Percentiles rank a stretch among this genome's conserved stretches.
Evolutionary conservation across 2,329 filamentous ascomycete genomes (phyloP).

Genomic region (Trichophyton schoenleinii): DNA sequence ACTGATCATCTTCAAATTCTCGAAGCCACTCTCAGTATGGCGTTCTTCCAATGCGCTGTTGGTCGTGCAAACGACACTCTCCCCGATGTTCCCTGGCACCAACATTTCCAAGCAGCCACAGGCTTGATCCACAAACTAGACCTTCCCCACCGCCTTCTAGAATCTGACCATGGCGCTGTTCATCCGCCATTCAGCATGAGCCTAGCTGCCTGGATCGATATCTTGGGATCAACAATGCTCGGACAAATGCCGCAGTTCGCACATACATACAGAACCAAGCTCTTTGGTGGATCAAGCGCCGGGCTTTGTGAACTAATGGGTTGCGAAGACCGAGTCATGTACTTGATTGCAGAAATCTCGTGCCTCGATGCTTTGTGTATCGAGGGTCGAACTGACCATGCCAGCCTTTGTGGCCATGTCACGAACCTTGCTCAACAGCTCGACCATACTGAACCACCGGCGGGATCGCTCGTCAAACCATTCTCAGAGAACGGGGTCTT

Average conservation of each 20-base stretch:
- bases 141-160: conserved; percentile 55
- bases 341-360: conserved; percentile 91
- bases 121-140: conserved; percentile 76
- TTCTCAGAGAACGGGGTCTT: conserved; percentile 56
- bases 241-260: conserved; percentile 78
- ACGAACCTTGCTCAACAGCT: conserved; percentile 79
- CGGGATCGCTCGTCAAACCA: conserved; percentile 48
- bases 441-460: conserved; percentile 59
- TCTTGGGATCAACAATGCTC: conserved; percentile 84
- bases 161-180: conserved; percentile 45
- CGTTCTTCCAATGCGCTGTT: conserved; percentile 88
- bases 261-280: conserved; percentile 90
- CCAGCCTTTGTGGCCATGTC: conserved; percentile 78
- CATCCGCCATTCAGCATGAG: conserved; percentile 91
- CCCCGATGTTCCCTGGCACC: conserved; percentile 89
- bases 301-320: conserved; percentile 92
- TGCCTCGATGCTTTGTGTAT: conserved; percentile 83
- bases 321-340: conserved; percentile 95
- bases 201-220: conserved; percentile 80
- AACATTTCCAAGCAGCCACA: conserved; percentile 86
- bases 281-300: conserved; percentile 52
- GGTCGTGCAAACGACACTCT: conserved; percentile 73
- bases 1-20: conserved; percentile 74
- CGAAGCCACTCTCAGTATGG: conserved; percentile 82
- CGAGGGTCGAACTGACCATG: conserved; percentile 65